Evolutionary conservation across 768 basidiomycete genomes (phyloP), one percentile per base, ranked within the genome.

Genomic region (Hysterangium stoloniferum): DNA sequence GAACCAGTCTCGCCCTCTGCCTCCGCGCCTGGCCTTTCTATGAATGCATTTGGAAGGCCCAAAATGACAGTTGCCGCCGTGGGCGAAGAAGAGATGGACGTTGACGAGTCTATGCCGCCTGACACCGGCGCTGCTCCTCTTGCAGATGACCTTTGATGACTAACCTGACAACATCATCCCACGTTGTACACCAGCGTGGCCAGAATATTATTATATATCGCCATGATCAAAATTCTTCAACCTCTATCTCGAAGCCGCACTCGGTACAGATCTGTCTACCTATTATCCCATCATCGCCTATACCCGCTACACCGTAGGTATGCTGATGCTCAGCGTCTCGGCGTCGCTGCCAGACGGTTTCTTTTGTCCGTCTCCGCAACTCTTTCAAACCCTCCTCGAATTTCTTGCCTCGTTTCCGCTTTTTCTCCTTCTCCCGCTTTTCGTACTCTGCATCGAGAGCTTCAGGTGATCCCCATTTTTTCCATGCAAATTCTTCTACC

Each of bases 381-480:
- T 97, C 92, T 61, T 71, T 78, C 51, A 99, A 67, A 36, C 89
- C 80, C 58, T 94, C 82, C 62, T 96, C 94, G 57, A 98, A 98
- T 62, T 99, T 98, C 64, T 82, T 90, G 58, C 87, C 87, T 72
- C 89, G 87, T 66, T 90, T 87, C 61, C 84, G 83, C 62, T 83
- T 86, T 73, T 93, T 95, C 61, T 88, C 89, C 19, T 72, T 74
- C 46, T 76, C 77, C 46, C 94, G 76, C 29, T 75, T 73, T 58
- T 87, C 84, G 65, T 82, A 98, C 62, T 97, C 95, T 5, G 74
- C 76, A 60, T 98, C 95, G 42, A 99, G 66, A 8, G 80, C 90
- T 64, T 96, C 93, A 7, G 89, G 76, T 1, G 91, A 88, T 0
- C 92, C 94, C 96, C 96, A 99, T 67, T 99, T 99, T 63, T 88